phyloP scores from a whole-genome alignment of 2,329 filamentous ascomycete genomes.

The Aspergillus sp. region DNA sequence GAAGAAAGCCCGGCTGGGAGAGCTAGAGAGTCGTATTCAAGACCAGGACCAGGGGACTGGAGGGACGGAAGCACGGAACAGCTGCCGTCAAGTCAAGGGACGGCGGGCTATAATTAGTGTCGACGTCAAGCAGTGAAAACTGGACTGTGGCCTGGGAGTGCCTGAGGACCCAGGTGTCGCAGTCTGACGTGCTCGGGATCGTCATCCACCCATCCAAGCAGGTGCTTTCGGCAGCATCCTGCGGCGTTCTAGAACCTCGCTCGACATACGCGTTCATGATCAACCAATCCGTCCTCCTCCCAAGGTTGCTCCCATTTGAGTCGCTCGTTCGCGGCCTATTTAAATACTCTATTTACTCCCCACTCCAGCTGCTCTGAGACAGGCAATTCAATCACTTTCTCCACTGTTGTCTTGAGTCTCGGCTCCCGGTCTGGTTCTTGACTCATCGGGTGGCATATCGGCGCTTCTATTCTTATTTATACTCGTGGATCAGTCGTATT shows the following conservation, averaged over 20 bases:
- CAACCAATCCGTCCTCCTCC: neutral
- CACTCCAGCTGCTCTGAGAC: neutral
- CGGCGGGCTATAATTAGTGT: neutral
- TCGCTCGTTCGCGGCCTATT: neutral
- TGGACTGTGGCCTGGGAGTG: neutral
- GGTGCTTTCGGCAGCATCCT: neutral
- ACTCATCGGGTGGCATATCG: neutral
- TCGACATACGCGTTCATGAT: conserved; percentile 2
- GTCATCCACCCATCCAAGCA: conserved; percentile 5
- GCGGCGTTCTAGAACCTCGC: conserved; percentile 17
- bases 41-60: neutral
- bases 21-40: neutral
- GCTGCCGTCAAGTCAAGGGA: neutral
- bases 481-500: neutral
- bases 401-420: neutral
- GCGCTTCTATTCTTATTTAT: conserved; percentile 15
- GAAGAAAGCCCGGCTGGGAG: neutral
- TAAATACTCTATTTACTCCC: conserved; percentile 3
- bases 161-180: neutral
- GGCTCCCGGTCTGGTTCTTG: neutral
- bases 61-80: neutral
- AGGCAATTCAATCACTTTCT: neutral
- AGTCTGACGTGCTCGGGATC: conserved; percentile 2
- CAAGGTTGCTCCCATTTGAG: neutral
- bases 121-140: neutral